Evolutionary conservation across 1,284 basidiomycete genomes (phyloP), one percentile per base, ranked within the genome.

Genomic region (Malassezia psittaci): DNA sequence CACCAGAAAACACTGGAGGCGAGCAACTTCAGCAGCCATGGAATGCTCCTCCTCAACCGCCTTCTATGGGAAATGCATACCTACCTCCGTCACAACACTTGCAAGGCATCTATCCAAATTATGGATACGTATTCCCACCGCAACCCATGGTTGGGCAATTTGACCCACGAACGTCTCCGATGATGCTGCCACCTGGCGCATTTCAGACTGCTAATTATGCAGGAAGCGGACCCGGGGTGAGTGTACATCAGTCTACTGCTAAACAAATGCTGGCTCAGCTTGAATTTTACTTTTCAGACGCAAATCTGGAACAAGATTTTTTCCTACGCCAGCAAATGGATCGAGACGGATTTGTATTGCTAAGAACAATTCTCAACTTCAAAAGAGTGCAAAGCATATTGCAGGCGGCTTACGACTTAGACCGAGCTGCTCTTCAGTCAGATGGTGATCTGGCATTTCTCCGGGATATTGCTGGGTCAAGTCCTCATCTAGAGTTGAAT

Each of bases 221-320:
- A 29, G 24, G 24, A 29, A 29, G 24, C 24, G 24, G 24, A 29
- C 24, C 7, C 7, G 24, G 7, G 24, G 24, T 7, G 24, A 29
- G 24, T 29, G 24, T 3, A 7, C 24, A 29, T 29, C 24, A 29
- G 24, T 29, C 24, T 29, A 29, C 24, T 29, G 24, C 24, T 7
- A 60, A 59, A 0, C 64, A 61, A 36, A 35, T 74, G 16, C 50
- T 72, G n/a, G 18, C 19, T 1, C 72, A 74, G 57, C 55, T 72
- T 29, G 72, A 74, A 45, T 74, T 71, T 43, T 74, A 74, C 51
- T 72, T 74, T 51, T 68, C 65, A 3, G 57, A 61, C 18, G 59
- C 56, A 13, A 74, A 74, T 40, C 45, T 74, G 18, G 49, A 61
- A 18, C 63, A 61, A 7, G 72, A 74, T 46, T 65, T 68, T 36